Evolutionary conservation across 2,329 filamentous ascomycete species (phyloP).

Genomic region (Microcyclospora tardicrescens): DNA sequence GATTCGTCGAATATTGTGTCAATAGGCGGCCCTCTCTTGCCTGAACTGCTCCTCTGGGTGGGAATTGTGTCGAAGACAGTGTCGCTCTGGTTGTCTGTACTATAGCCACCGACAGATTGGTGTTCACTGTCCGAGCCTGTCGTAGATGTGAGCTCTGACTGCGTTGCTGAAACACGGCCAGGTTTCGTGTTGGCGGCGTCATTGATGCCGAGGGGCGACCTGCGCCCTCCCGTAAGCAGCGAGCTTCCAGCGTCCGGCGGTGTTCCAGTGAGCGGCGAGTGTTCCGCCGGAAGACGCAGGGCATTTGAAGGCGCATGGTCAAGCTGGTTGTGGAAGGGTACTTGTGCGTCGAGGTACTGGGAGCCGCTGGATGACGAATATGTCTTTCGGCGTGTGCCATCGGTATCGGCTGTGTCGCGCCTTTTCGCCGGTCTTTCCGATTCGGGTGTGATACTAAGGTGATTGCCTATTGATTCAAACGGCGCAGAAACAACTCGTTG

Average conservation of each 20-base stretch:
- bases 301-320: conserved; percentile 6
- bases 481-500: conserved; percentile 18
- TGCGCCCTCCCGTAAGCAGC: conserved; percentile 7
- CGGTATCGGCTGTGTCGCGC: conserved; percentile 10
- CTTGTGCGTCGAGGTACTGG: conserved; percentile 3
- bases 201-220: conserved; percentile 6
- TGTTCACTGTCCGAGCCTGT: conserved; percentile 57
- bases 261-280: conserved; percentile 5
- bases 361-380: conserved; percentile 14
- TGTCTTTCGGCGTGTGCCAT: conserved; percentile 12
- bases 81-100: conserved; percentile 67
- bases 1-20: conserved; percentile 76
- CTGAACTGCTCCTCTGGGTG: conserved; percentile 55
- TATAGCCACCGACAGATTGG: conserved; percentile 60
- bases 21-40: conserved; percentile 55
- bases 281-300: conserved; percentile 3
- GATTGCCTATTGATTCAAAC: conserved; percentile 26
- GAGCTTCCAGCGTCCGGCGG: conserved; percentile 6
- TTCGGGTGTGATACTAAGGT: conserved; percentile 25
- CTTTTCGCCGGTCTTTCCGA: conserved; percentile 23
- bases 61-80: conserved; percentile 65
- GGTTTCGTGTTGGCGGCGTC: conserved; percentile 3
- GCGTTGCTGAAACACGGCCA: conserved; percentile 40
- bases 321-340: conserved; percentile 12
- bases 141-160: conserved; percentile 50